phyloP scores from a whole-genome alignment of 2,329 filamentous ascomycete genomes.

The Aspergillus pseudotamarii region DNA sequence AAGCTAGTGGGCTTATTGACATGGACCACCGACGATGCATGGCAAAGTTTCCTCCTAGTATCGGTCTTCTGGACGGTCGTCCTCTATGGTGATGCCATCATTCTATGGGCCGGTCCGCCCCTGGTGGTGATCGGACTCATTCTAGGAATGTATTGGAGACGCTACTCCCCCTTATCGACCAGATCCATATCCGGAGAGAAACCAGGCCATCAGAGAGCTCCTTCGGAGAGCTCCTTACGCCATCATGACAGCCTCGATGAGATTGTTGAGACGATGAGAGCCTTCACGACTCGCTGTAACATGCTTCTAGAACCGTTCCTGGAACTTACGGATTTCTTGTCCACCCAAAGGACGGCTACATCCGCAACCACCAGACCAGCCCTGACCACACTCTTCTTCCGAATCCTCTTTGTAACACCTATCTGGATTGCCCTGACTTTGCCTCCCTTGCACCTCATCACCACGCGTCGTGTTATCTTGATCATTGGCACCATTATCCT shows the following conservation, averaged over 20 bases:
- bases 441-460: conserved; percentile 81
- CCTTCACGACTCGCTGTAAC: conserved; percentile 89
- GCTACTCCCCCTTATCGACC: conserved; percentile 87
- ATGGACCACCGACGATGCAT: conserved; percentile 92
- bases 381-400: conserved; percentile 83
- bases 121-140: conserved; percentile 79
- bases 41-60: conserved; percentile 94
- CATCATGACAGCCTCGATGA: conserved; percentile 96
- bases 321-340: conserved; percentile 88
- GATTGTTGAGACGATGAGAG: conserved; percentile 89
- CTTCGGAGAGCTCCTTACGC: conserved; percentile 67
- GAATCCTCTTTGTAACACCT: conserved; percentile 84
- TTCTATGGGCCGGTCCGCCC: conserved; percentile 80
- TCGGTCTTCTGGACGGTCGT: conserved; percentile 82
- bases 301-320: conserved; percentile 87
- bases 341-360: conserved; percentile 85
- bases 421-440: conserved; percentile 84
- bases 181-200: conserved; percentile 74
- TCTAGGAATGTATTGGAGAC: conserved; percentile 85
- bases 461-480: conserved; percentile 81
- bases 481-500: conserved; percentile 81
- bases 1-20: conserved; percentile 81
- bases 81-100: conserved; percentile 82
- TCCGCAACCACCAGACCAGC: conserved; percentile 89
- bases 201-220: conserved; percentile 53